Percentiles rank a stretch among this genome's conserved stretches.
Evolutionary conservation across 176 grass and related monocot species (phyloP).

Genomic region (Cenchrus purpureus): DNA sequence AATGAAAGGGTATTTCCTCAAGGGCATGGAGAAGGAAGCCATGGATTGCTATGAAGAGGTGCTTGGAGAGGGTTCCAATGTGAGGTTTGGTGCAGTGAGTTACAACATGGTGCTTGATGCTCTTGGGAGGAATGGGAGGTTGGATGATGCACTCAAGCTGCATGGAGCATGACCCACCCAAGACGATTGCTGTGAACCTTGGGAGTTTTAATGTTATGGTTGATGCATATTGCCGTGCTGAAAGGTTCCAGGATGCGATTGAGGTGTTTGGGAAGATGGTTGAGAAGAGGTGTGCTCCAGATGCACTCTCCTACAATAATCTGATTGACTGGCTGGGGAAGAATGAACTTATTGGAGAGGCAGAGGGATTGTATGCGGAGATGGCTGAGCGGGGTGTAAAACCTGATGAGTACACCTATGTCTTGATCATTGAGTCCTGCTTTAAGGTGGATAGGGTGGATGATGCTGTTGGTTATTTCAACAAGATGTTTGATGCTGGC

Average conservation of each 20-base stretch:
- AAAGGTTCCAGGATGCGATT: constrained; percentile 68
- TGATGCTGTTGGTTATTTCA: constrained; percentile 69
- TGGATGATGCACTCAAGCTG: constrained; percentile 65
- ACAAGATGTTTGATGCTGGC: constrained; percentile 69
- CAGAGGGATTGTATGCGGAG: constrained; percentile 60
- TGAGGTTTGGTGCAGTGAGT: constrained; percentile 65
- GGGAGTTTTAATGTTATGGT: constrained; percentile 84
- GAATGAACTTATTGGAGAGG: constrained; percentile 65
- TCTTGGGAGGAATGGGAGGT: constrained; percentile 61
- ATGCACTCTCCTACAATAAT: constrained; percentile 81
- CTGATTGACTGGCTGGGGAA: constrained; percentile 79
- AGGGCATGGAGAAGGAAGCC: constrained; percentile 71
- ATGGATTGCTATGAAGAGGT: constrained; percentile 66
- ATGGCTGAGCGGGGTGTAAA: constrained; percentile 66
- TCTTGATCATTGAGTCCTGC: constrained; percentile 72
- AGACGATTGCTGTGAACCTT: constrained; percentile 67
- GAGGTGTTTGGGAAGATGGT: constrained; percentile 68
- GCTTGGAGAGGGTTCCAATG: constrained; percentile 63
- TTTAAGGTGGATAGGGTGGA: constrained; percentile 69
- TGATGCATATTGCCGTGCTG: constrained; percentile 65
- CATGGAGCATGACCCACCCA: constrained; percentile 65
- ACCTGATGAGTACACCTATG: constrained; percentile 73
- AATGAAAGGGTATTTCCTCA: constrained; percentile 83
- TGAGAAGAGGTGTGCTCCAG: constrained; percentile 63
- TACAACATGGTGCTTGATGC: constrained; percentile 81